A percentile compares a stretch with the other conserved stretches of the same genome.
Conservation (phyloP, 345 rosid species). For the Eutrema japonicum region DNA sequence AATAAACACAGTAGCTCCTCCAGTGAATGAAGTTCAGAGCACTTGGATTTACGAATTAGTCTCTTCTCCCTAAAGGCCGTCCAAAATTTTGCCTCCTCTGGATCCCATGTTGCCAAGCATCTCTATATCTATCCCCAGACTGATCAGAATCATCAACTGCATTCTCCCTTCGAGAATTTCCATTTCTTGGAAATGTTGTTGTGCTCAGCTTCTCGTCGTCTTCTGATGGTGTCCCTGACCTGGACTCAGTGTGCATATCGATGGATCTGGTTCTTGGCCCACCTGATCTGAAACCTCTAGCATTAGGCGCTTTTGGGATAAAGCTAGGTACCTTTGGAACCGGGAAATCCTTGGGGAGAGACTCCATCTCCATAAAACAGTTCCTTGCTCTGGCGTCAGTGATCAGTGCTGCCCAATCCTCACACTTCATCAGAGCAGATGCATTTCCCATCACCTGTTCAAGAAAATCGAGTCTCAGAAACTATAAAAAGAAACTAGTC, state of each 20-base stretch:
- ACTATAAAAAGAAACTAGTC: not conserved
- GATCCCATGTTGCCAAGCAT: slow-evolving; percentile 81
- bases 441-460: slow-evolving; percentile 97
- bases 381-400: slow-evolving; percentile 85
- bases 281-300: slow-evolving; percentile 68
- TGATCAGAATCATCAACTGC: slow-evolving; percentile 67
- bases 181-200: slow-evolving; percentile 59
- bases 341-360: slow-evolving; percentile 78
- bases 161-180: slow-evolving; percentile 60
- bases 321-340: slow-evolving; percentile 58
- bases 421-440: slow-evolving; percentile 74
- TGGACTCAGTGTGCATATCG: slow-evolving; percentile 64
- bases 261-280: slow-evolving; percentile 76
- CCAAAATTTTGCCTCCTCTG: slow-evolving; percentile 61
- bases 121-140: slow-evolving; percentile 65
- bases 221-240: slow-evolving; percentile 75
- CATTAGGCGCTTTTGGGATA: slow-evolving; percentile 60
- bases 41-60: slow-evolving; percentile 26
- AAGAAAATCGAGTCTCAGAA: slow-evolving; percentile 22
- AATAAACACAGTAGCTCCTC: slow-evolving; percentile 2
- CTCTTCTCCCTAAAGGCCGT: slow-evolving; percentile 58
- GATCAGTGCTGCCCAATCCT: slow-evolving; percentile 94
- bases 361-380: slow-evolving; percentile 91
- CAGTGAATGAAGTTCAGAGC: slow-evolving; percentile 14
- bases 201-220: slow-evolving; percentile 69